Conservation (phyloP, 371 early-diverging fungal genomes). For the Mucor saturninus region DNA sequence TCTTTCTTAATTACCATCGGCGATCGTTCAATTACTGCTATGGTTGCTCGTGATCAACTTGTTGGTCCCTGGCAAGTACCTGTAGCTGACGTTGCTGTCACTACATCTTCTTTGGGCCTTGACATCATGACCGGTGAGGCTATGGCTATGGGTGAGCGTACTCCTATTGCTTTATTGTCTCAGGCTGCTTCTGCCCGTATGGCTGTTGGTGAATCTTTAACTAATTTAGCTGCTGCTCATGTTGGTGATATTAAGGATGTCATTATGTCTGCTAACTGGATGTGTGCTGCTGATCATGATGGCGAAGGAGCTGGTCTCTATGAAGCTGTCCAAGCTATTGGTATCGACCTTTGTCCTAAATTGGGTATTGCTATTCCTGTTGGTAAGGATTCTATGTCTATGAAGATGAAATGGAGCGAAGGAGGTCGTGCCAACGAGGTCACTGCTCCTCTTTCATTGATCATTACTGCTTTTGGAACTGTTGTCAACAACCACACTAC, state of each 20-base stretch:
- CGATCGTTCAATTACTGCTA: slow-evolving; percentile 92
- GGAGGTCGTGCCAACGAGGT: slow-evolving; percentile 65
- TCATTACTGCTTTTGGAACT: slow-evolving; percentile 91
- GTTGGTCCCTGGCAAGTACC: slow-evolving; percentile 98
- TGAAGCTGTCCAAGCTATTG: slow-evolving; percentile 92
- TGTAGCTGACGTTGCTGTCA: slow-evolving; percentile 94
- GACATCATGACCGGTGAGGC: slow-evolving; percentile 86
- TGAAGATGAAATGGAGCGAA: slow-evolving; percentile 91
- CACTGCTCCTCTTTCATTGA: slow-evolving; percentile 87
- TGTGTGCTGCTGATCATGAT: slow-evolving; percentile 88
- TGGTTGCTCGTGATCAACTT: slow-evolving; percentile 95
- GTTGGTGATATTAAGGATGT: slow-evolving; percentile 72
- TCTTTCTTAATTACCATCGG: slow-evolving; percentile 96
- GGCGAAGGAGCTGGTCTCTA: slow-evolving; percentile 95
- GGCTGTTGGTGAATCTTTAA: slow-evolving; percentile 92
- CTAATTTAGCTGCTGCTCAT: slow-evolving; percentile 90
- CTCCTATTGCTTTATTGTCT: slow-evolving; percentile 84
- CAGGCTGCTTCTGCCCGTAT: slow-evolving; percentile 93
- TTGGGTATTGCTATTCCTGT: slow-evolving; percentile 95
- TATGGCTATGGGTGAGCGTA: slow-evolving; percentile 97
- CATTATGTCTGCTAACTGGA: slow-evolving; percentile 97
- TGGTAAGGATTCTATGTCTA: slow-evolving; percentile 98
- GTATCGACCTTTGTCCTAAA: slow-evolving; percentile 90
- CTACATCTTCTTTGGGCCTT: slow-evolving; percentile 73
- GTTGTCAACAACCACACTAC: slow-evolving; percentile 85